Base-by-base conservation (phyloP, 768 basidiomycete genomes). In the Naganishia onofrii region DNA sequence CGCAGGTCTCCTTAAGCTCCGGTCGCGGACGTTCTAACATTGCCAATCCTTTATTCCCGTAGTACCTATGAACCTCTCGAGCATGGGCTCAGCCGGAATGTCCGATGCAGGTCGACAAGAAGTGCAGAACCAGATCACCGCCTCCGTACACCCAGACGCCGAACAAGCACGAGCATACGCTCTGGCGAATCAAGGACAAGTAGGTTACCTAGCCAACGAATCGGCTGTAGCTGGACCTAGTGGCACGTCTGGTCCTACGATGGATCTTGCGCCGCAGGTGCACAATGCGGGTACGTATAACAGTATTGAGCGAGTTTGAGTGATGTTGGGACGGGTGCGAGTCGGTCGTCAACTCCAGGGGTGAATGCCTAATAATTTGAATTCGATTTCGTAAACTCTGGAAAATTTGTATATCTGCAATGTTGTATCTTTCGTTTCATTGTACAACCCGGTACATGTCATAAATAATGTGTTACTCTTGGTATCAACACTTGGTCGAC, bases 111-210 rank as follows among this genome's bases (percentile, higher is more conserved):
- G 52, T 1, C 46, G 52, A 21, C 65, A 66, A 53, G 65, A 63
- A 63, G 60, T 63, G 6, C 60, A 63, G 38, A 63, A 63, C 42
- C 60, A 63, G 26, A 63, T 63, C 38, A 63, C 60, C 26, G 36
- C 60, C 1, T 63, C 60, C 23, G 28, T 63, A 9, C 60, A 63
- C 60, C 60, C 60, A 26, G 60, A 63, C 38, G 32, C 38, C 21
- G 60, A 63, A 28, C 60, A 63, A 26, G 60, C 60, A 23, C 60
- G 60, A 44, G 60, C 60, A 12, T 63, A 63, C 17, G 60, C 60
- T 9, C 42, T 42, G 38, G 60, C 38, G 26, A 63, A 63, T 28
- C 60, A 36, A 42, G 60, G 60, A 26, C 60, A 63, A 28, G 60
- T 63, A 15, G 60, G 60, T 6, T 44, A 63, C 60, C 34, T 42